A percentile compares a stretch with the other conserved stretches of the same genome.
phyloP scores from a whole-genome alignment of 2,329 filamentous ascomycete species.

The Aspergillus aculeatus region DNA sequence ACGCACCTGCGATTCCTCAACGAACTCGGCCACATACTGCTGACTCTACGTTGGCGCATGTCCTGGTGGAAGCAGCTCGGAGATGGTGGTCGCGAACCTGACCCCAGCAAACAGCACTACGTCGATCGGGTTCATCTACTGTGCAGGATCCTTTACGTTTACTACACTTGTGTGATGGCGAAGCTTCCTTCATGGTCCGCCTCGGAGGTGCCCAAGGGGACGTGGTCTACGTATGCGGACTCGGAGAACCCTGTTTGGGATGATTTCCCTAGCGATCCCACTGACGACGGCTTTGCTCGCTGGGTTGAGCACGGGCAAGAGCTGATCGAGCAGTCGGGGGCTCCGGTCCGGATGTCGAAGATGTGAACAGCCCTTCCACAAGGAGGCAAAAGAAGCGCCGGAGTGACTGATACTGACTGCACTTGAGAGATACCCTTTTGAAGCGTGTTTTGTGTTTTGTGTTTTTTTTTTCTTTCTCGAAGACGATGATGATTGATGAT shows the following conservation, averaged over 20 bases:
- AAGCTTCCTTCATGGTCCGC: slow-evolving; percentile 43
- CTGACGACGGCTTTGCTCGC: slow-evolving; percentile 38
- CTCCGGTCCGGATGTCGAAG: slow-evolving; percentile 31
- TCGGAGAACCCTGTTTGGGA: slow-evolving; percentile 42
- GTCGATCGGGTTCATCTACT: slow-evolving; percentile 42
- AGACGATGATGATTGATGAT: slow-evolving; percentile 28
- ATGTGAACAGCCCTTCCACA: slow-evolving; percentile 13
- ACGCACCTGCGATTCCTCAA: slow-evolving; percentile 41
- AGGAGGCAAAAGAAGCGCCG: slow-evolving; percentile 10
- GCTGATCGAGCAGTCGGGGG: slow-evolving; percentile 43
- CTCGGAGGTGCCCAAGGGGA: slow-evolving; percentile 38
- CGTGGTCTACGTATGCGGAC: slow-evolving; percentile 45
- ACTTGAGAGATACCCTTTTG: slow-evolving; percentile 38
- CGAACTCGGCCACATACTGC: slow-evolving; percentile 42
- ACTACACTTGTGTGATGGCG: slow-evolving; percentile 45
- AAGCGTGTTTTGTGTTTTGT: slow-evolving; percentile 11
- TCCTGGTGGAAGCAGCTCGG: slow-evolving; percentile 48
- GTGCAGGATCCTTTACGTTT: slow-evolving; percentile 48
- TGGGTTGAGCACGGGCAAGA: slow-evolving; percentile 44
- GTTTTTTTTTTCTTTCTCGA: slow-evolving; percentile 3
- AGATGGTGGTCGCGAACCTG: slow-evolving; percentile 36
- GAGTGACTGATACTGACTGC: slow-evolving; percentile 32
- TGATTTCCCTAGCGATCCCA: slow-evolving; percentile 42
- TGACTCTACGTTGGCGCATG: slow-evolving; percentile 46
- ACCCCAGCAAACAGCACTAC: slow-evolving; percentile 41